phyloP scores from a whole-genome alignment of 2,329 filamentous ascomycete species.

The Colletotrichum viniferum region DNA sequence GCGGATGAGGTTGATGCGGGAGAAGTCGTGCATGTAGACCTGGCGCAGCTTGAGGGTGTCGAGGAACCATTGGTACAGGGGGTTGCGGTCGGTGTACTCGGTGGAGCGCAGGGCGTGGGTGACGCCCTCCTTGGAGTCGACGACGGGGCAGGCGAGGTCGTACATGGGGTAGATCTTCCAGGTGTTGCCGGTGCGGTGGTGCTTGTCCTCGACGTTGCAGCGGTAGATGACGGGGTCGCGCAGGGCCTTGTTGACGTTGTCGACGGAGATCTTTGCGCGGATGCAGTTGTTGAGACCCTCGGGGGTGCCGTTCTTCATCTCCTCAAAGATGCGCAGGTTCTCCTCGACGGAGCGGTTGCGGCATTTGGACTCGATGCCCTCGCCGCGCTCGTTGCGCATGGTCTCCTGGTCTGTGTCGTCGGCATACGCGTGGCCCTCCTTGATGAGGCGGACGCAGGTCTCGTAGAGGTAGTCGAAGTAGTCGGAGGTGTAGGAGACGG shows the following conservation, averaged over 20 bases:
- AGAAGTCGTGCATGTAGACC: constrained; percentile 86
- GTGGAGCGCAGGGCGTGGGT: constrained; percentile 84
- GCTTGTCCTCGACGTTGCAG: constrained; percentile 72
- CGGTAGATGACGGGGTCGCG: constrained; percentile 97
- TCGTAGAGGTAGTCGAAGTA: constrained; percentile 95
- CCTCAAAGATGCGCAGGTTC: constrained; percentile 82
- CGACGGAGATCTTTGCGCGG: constrained; percentile 89
- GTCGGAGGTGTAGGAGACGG: constrained; percentile 88
- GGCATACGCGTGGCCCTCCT: constrained; percentile 86
- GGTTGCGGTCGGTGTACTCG: constrained; percentile 87
- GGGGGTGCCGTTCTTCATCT: constrained; percentile 87
- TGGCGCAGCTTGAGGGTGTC: constrained; percentile 74
- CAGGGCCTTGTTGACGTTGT: constrained; percentile 94
- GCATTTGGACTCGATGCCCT: constrained; percentile 80
- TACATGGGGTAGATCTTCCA: constrained; percentile 92
- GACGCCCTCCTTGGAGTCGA: constrained; percentile 81
- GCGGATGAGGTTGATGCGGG: constrained; percentile 81
- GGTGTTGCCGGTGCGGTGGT: constrained; percentile 78
- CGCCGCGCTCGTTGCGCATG: constrained; percentile 84
- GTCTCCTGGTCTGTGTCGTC: constrained; percentile 92
- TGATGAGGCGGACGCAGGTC: constrained; percentile 82
- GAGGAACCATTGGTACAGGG: constrained; percentile 86
- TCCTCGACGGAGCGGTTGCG: constrained; percentile 82
- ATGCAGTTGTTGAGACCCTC: constrained; percentile 89
- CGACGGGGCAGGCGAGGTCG: constrained; percentile 83